phyloP scores from a whole-genome alignment of 768 basidiomycete genomes.

The Pleurotus cornucopiae region DNA sequence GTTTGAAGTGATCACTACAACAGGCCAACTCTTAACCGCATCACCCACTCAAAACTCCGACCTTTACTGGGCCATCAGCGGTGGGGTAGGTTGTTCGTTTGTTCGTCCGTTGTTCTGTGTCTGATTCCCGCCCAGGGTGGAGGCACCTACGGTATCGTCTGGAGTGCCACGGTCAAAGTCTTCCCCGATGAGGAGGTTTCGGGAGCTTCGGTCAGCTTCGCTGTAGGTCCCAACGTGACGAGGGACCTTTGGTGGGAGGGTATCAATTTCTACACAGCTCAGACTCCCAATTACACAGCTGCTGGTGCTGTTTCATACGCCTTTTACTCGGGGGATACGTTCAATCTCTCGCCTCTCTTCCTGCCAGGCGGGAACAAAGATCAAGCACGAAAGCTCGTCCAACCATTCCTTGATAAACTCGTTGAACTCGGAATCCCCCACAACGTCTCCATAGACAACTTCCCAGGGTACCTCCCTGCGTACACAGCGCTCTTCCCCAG shows the following conservation, averaged over 20 bases:
- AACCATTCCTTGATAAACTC: background rate
- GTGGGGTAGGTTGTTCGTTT: conserved; percentile 34
- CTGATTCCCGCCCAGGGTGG: background rate
- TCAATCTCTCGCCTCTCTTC: background rate
- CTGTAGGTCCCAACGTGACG: background rate
- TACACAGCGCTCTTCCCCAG: background rate
- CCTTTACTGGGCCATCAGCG: conserved; percentile 40
- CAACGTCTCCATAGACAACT: background rate
- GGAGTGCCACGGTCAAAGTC: background rate
- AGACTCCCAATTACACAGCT: background rate
- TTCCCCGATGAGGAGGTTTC: background rate
- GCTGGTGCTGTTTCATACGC: background rate
- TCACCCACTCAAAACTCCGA: conserved; percentile 36
- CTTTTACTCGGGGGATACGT: background rate
- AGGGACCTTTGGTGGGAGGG: background rate
- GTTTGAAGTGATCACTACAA: conserved; percentile 38
- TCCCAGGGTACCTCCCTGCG: background rate
- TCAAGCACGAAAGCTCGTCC: background rate
- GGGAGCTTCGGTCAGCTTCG: background rate
- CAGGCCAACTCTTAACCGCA: conserved; percentile 31
- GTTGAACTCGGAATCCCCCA: background rate
- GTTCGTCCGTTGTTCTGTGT: conserved; percentile 12
- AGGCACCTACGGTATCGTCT: background rate
- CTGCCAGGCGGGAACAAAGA: background rate
- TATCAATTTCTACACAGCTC: background rate